Evolutionary conservation across 331 rosid species (phyloP).

Genomic region (Rosa hybrid): DNA sequence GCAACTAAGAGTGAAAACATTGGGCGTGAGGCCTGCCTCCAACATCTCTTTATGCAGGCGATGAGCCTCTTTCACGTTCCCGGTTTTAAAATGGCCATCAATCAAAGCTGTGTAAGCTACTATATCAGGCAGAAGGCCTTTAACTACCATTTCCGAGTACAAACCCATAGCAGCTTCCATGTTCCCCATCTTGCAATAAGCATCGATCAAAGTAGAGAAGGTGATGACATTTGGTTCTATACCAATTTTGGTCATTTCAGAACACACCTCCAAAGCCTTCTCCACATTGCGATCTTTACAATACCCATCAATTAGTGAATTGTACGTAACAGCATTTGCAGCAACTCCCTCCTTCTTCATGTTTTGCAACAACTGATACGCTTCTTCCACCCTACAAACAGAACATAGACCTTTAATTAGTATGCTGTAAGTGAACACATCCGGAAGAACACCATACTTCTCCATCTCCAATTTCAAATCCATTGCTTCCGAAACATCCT

Average conservation of each 20-base stretch:
- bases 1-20: slow-evolving; percentile 51
- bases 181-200: slow-evolving; percentile 64
- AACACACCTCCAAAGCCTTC: slow-evolving; percentile 66
- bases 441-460: slow-evolving; percentile 37
- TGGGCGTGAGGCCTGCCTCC: slow-evolving; percentile 53
- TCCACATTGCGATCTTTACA: slow-evolving; percentile 57
- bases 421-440: slow-evolving; percentile 60
- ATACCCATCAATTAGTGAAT: slow-evolving; percentile 57
- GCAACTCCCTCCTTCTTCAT: slow-evolving; percentile 43
- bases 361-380: slow-evolving; percentile 38
- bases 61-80: slow-evolving; percentile 53
- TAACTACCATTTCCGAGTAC: slow-evolving; percentile 59
- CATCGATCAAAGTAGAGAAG: slow-evolving; percentile 62
- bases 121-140: slow-evolving; percentile 57
- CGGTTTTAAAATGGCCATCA: slow-evolving; percentile 59
- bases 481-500: slow-evolving; percentile 48
- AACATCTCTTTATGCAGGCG: slow-evolving; percentile 56
- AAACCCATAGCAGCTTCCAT: slow-evolving; percentile 60
- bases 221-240: slow-evolving; percentile 58
- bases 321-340: slow-evolving; percentile 56
- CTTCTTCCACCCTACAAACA: slow-evolving; percentile 48
- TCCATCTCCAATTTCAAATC: slow-evolving; percentile 50
- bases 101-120: slow-evolving; percentile 66
- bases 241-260: slow-evolving; percentile 56
- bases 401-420: slow-evolving; percentile 57